Base-by-base conservation (phyloP, 176 grass and related monocot species). In the Rhynchospora pubera region DNA sequence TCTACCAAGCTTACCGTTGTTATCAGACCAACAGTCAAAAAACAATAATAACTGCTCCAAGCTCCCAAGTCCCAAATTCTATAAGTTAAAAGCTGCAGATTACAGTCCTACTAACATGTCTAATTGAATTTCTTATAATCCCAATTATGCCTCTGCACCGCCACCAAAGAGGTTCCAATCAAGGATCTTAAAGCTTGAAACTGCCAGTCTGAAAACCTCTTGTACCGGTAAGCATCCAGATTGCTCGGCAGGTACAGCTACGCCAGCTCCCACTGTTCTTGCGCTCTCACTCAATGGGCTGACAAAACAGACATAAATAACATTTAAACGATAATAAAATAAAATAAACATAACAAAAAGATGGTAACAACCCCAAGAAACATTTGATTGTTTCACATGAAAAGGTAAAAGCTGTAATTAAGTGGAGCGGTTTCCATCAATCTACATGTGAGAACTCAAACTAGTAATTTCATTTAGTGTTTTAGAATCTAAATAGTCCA, bases 151-250 rank as follows among this genome's bases (percentile, higher is more conserved):
- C 45, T 9, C 79, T 24, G 21, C 62, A 57, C 79, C 82, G 0
- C 80, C 57, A 73, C 75, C 81, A 79, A 98, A 98, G 78, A 98
- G 84, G 79, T 81, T 94, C 96, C 96, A 98, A 69, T 98, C 89
- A 91, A 93, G 87, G 52, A 94, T 66, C 69, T 83, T 88, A 59
- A 98, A 94, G 79, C 88, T 94, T 77, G 79, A 82, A 84, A 91
- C 85, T 7, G 87, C 86, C 74, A 86, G 70, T 76, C 87, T 89
- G 90, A 98, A 94, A 78, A 98, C 57, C 87, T 93, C 92, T 51
- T 87, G 79, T 81, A 98, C 83, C 5, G 89, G 88, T 43, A 98
- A 86, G 62, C 90, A 98, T 81, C 95, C 95, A 51, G 87, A 86
- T 84, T 88, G 87, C 57, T 81, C 58, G 1, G 79, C 79, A 18